Base-by-base conservation (phyloP, 352 stramenopile species). In the Plasmopara viticola region DNA sequence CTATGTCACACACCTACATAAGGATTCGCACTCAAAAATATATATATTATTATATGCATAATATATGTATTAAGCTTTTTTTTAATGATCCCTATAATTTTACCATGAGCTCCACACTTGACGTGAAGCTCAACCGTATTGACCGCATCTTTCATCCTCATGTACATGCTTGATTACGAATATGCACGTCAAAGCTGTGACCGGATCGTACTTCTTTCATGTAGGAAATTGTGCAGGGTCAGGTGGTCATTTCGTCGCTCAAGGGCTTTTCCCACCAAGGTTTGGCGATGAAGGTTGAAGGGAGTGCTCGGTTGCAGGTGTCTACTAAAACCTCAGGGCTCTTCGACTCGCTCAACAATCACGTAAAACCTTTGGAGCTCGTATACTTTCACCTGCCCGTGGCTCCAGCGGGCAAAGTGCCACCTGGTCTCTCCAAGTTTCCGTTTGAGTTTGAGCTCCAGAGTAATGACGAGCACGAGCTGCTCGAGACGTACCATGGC, bases 401-500 rank as follows among this genome's bases (percentile, higher is more conserved):
- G 31, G 73, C 74, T 7, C 61, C 64, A 5, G 55, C 80, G 5
- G 80, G 83, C 44, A 90, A 91, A 67, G 69, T 94, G 9, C 66
- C 78, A 6, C 69, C 86, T 29, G 83, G 83, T 20, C 84, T 94
- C 54, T 77, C 81, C 44, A 94, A 95, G 59, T 80, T 96, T 57
- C 85, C 87, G 9, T 97, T 97, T 33, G 83, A 94, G 66, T 96
- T 96, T 62, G 73, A 84, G 53, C 61, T 95, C 13, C 53, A 77
- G 35, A 72, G 71, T 35, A 84, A 86, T 44, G 70, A 87, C 41
- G 62, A 63, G 10, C 68, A 86, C 55, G 52, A 70, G 50, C 71
- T 97, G 30, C 83, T 90, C 43, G 90, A 97, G 58, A 96, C 88
- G 9, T 97, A 97, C 62, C 90, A 97, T 51, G 90, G 90, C 42